Evolutionary conservation across 257 asterid species (phyloP), one percentile per base, ranked within the genome.

Genomic region (Mentha longifolia): DNA sequence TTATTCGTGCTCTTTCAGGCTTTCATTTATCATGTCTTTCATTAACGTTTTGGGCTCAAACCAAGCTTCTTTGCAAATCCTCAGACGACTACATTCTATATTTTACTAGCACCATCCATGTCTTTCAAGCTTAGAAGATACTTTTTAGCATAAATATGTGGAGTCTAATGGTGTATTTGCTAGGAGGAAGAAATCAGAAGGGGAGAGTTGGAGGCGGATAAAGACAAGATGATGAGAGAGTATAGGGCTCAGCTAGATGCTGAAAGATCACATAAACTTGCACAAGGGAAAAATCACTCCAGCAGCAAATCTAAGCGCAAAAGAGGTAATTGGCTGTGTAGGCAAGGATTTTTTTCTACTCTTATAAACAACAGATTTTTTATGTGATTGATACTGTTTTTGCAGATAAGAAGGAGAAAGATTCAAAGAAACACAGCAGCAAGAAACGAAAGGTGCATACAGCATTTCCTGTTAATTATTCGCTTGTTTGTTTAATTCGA

Each of bases 201-300:
- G 80, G 99, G 98, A 55, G 99, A 92, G 83, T 80, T 95, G 84
- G 99, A 95, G 85, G 99, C 98, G 25, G 99, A 95, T 86, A 95
- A 89, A 81, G 99, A 95, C 77, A 87, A 76, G 83, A 95, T 92
- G 98, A 95, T 95, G 99, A 84, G 84, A 79, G 99, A 95, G 73
- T 95, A 95, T 64, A 86, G 99, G 76, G 99, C 99, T 72, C 99
- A 95, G 82, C 81, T 95, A 69, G 99, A 95, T 83, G 99, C 99
- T 74, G 98, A 93, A 85, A 85, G 97, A 85, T 86, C 97, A 6
- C 74, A 73, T 45, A 93, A 93, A 67, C 98, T 93, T 65, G 75
- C 96, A 60, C 92, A 86, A 14, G 97, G 97, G 71, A 87, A 91
- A 80, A 91, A 93, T 77, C 96, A 87, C 86, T 86, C 96, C 10